Percentiles rank a stretch among this genome's conserved stretches.
Conservation (phyloP, 352 stramenopile genomes). For the Thraustochytrium sp. region DNA sequence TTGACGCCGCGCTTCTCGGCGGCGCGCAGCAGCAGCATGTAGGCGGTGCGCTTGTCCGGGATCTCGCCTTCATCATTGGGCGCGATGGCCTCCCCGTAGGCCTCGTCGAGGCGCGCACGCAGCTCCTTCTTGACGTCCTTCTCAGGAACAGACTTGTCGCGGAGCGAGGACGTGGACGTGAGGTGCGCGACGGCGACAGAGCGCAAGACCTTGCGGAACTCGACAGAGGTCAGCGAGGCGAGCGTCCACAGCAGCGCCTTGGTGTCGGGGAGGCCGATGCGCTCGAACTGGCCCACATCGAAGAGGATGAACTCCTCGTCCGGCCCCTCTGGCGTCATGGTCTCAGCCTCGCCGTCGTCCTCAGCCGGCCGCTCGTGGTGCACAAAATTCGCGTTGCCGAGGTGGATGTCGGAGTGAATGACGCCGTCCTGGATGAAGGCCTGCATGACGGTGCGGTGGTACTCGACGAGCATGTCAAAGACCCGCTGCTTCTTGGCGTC, state of each 20-base stretch:
- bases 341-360: too few species aligned
- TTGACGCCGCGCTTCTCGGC: conserved; percentile 24
- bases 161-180: neutral
- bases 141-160: neutral
- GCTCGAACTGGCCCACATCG: conserved; percentile 43
- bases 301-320: conserved; percentile 33
- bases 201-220: neutral
- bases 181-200: conserved; percentile 18
- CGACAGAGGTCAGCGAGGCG: neutral
- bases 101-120: neutral
- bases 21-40: conserved; percentile 35
- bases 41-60: conserved; percentile 31
- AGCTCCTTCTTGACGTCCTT: conserved; percentile 12
- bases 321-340: neutral
- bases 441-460: conserved; percentile 29
- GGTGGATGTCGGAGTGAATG: conserved; percentile 45
- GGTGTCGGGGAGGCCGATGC: conserved; percentile 36
- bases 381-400: conserved; percentile 37
- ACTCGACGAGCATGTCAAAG: conserved; percentile 35
- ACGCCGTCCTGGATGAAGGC: conserved; percentile 39
- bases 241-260: conserved; percentile 43
- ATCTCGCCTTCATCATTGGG: conserved; percentile 21
- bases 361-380: neutral
- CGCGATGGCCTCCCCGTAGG: conserved; percentile 26
- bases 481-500: neutral